Evolutionary conservation across 164 flowering plant species (phyloP).

Genomic region (Magnolia officinalis): DNA sequence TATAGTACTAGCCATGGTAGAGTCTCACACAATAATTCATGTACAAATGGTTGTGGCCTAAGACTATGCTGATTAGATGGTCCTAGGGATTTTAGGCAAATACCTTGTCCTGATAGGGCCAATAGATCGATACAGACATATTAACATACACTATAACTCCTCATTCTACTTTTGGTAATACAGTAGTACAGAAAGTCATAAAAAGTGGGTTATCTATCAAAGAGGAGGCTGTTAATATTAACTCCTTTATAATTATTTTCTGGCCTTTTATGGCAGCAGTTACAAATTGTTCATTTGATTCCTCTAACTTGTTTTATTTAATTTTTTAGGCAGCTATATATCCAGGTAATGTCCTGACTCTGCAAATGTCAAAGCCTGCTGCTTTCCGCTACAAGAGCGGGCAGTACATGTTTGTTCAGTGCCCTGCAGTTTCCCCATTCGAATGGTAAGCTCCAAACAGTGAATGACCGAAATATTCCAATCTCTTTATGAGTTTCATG

Average conservation of each 20-base stretch:
- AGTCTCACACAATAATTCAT: too few relatives aligned
- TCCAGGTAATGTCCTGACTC: slow-evolving; percentile 86
- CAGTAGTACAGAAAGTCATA: too few relatives aligned
- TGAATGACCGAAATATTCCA: not conserved
- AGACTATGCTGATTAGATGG: too few relatives aligned
- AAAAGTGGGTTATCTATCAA: too few relatives aligned
- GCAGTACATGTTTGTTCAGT: slow-evolving; percentile 95
- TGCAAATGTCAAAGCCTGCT: slow-evolving; percentile 93
- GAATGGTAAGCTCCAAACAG: slow-evolving; percentile 61
- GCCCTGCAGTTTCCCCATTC: slow-evolving; percentile 95
- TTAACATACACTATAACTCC: too few relatives aligned
- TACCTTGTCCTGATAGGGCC: too few relatives aligned
- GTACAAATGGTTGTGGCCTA: too few relatives aligned
- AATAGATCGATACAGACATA: too few relatives aligned
- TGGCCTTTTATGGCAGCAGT: not conserved
- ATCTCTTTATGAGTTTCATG: not conserved
- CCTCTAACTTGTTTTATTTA: not conserved
- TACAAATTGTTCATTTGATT: not conserved
- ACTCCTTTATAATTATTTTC: not conserved
- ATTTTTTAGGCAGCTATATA: slow-evolving; percentile 81
- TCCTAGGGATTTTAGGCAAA: too few relatives aligned
- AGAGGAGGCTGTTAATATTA: too few relatives aligned
- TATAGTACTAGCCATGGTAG: too few relatives aligned
- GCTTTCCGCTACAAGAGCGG: slow-evolving; percentile 91
- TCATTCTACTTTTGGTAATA: too few relatives aligned